Conservation (phyloP, 768 basidiomycete species). For the Pulveroboletus sp. region DNA sequence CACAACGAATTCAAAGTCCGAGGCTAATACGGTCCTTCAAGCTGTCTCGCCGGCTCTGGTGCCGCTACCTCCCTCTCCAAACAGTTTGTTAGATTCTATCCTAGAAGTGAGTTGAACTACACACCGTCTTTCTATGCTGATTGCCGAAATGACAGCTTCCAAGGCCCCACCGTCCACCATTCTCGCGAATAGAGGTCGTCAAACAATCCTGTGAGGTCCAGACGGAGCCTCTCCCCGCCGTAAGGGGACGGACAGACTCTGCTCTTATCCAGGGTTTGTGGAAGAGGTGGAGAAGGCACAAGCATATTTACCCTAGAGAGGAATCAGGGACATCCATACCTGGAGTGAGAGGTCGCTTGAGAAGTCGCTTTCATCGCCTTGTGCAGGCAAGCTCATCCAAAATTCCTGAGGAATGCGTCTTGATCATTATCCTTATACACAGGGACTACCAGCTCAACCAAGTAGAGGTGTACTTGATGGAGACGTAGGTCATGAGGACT, state of each 20-base stretch:
- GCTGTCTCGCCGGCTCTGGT: slow-evolving; percentile 14
- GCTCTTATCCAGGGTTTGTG: slow-evolving; percentile 9
- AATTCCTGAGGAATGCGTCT: neutral
- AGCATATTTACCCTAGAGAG: neutral
- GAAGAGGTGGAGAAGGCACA: slow-evolving; percentile 7
- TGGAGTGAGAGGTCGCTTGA: slow-evolving; percentile 2
- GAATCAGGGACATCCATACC: neutral
- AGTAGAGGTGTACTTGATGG: neutral
- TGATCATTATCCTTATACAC: neutral
- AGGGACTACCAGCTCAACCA: slow-evolving; percentile 7
- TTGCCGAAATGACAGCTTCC: slow-evolving; percentile 9
- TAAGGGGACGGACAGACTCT: neutral
- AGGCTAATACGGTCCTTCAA: neutral
- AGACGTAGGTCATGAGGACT: neutral
- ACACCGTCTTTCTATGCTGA: neutral
- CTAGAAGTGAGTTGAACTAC: slow-evolving; percentile 10
- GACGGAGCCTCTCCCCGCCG: neutral
- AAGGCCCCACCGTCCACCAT: slow-evolving; percentile 3
- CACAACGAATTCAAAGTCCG: slow-evolving; percentile 2
- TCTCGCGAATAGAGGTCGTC: neutral
- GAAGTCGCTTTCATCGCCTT: slow-evolving; percentile 11
- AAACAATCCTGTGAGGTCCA: slow-evolving; percentile 5
- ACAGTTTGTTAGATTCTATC: slow-evolving; percentile 15
- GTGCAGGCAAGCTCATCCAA: slow-evolving; percentile 8
- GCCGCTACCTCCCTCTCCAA: slow-evolving; percentile 22